A percentile compares a stretch with the other conserved stretches of the same genome.
Conservation (phyloP, 106 monocot species). For the Allium sativum region DNA sequence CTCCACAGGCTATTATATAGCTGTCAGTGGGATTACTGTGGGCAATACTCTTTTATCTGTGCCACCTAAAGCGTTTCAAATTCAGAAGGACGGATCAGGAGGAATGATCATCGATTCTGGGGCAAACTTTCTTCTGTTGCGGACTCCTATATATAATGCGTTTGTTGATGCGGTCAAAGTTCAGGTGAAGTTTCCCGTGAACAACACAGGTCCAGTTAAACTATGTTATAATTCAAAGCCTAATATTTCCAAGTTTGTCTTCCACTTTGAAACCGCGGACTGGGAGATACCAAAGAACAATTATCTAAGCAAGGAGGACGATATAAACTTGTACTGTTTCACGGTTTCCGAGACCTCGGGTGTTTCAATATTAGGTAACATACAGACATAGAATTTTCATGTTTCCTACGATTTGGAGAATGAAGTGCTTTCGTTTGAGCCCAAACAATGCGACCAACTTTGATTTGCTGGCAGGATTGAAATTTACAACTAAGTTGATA, state of each 20-base stretch:
- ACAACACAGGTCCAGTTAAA: constrained; percentile 16
- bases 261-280: constrained; percentile 57
- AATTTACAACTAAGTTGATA: too few relatives aligned
- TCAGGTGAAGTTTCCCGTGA: constrained; percentile 31
- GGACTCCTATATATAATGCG: constrained; percentile 12
- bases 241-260: constrained; percentile 37
- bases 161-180: constrained; percentile 36
- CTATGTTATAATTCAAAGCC: background rate
- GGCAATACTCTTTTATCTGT: constrained; percentile 19
- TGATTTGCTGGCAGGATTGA: too few relatives aligned
- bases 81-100: constrained; percentile 34
- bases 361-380: too few relatives aligned
- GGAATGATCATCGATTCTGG: constrained; percentile 68
- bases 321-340: too few relatives aligned
- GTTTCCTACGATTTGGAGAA: too few relatives aligned
- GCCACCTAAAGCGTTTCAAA: constrained; percentile 14
- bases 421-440: too few relatives aligned
- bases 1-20: too few relatives aligned
- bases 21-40: too few relatives aligned
- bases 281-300: constrained; percentile 44
- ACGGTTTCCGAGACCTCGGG: too few relatives aligned
- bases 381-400: too few relatives aligned
- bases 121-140: constrained; percentile 40
- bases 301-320: constrained; percentile 22
- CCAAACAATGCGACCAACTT: too few relatives aligned